Conservation (phyloP, 768 basidiomycete species). For the Boletus rubroflammeus region DNA sequence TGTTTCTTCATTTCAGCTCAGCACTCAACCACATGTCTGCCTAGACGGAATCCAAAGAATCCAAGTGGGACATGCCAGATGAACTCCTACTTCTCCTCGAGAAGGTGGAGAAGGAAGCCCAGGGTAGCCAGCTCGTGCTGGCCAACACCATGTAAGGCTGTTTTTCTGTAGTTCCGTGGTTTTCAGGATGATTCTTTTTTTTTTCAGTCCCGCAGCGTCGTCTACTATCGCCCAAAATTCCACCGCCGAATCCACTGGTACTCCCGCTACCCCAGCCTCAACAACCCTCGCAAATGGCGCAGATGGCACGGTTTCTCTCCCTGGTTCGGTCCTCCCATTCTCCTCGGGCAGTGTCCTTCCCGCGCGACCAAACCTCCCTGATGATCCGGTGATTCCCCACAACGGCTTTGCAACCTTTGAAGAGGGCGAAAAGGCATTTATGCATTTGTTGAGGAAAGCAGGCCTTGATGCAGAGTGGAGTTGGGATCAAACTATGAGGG, state of each 20-base stretch:
- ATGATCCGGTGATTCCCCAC: conserved; percentile 85
- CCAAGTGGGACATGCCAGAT: conserved; percentile 97
- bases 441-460: conserved; percentile 82
- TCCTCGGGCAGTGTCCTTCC: conserved; percentile 60
- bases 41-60: conserved; percentile 84
- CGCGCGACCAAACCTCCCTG: conserved; percentile 74
- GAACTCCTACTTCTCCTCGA: conserved; percentile 83
- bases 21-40: conserved; percentile 4
- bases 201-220: conserved; percentile 31
- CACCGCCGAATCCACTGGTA: conserved; percentile 44
- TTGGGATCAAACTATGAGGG: conserved; percentile 98
- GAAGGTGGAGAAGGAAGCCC: conserved; percentile 76
- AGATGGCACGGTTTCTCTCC: conserved; percentile 43
- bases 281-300: conserved; percentile 47
- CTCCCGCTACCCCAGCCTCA: conserved; percentile 33
- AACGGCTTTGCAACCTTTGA: conserved; percentile 84
- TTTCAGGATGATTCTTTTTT: conserved; percentile 6
- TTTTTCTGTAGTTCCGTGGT: neutral
- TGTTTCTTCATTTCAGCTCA: neutral
- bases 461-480: conserved; percentile 92
- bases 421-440: conserved; percentile 94
- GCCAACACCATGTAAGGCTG: conserved; percentile 25
- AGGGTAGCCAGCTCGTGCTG: conserved; percentile 37
- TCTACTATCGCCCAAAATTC: conserved; percentile 42
- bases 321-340: conserved; percentile 59